phyloP scores from a whole-genome alignment of 139 green algal genomes.

The Closterium sp. region DNA sequence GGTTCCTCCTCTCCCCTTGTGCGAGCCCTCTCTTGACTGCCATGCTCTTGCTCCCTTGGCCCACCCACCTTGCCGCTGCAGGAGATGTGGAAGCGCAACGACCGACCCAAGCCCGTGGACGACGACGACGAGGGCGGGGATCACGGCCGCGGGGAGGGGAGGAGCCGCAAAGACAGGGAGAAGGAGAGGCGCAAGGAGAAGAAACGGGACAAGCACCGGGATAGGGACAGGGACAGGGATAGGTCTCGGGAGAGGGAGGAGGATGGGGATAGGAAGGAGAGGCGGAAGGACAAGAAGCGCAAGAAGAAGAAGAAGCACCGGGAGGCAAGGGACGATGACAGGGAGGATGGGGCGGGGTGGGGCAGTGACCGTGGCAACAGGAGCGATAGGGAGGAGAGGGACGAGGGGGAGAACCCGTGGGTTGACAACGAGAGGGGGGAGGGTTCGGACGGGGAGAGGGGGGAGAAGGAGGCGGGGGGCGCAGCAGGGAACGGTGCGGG shows the following conservation, averaged over 20 bases:
- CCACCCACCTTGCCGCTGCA: neutral
- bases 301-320: neutral
- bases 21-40: neutral
- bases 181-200: neutral
- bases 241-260: neutral
- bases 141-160: neutral
- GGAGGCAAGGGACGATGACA: neutral
- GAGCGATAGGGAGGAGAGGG: neutral
- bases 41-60: neutral
- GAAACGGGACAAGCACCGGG: neutral
- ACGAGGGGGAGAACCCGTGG: neutral
- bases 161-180: neutral
- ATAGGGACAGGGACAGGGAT: neutral
- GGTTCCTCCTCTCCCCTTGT: no score
- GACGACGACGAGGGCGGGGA: neutral
- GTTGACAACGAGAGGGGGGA: neutral
- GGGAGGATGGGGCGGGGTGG: neutral
- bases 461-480: neutral
- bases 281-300: neutral
- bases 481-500: neutral
- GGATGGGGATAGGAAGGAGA: neutral
- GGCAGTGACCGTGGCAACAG: neutral
- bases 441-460: neutral
- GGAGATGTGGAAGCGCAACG: neutral
- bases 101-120: neutral